Evolutionary conservation across 2,329 filamentous ascomycete genomes (phyloP).

Genomic region (Dothideomycetes sp.): DNA sequence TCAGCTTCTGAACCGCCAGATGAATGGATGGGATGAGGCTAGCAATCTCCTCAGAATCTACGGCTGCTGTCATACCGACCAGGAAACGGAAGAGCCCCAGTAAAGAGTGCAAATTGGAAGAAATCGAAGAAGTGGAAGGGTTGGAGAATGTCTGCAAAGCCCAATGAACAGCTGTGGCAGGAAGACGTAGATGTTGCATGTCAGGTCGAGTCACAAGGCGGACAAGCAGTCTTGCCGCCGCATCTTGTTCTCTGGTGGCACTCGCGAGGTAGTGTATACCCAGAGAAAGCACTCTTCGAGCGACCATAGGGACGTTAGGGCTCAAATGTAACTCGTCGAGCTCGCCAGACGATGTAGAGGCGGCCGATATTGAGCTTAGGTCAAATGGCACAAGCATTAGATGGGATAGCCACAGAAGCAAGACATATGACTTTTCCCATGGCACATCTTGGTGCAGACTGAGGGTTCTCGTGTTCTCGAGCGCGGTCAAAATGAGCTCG

Average conservation of each 20-base stretch:
- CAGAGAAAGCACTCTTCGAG: constrained; percentile 60
- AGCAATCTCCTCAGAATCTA: constrained; percentile 65
- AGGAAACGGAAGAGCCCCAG: constrained; percentile 75
- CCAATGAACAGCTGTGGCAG: constrained; percentile 62
- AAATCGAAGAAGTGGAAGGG: constrained; percentile 32
- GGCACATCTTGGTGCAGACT: constrained; percentile 13
- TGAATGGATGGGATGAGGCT: constrained; percentile 59
- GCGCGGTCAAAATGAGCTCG: constrained; percentile 65
- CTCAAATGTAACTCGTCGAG: constrained; percentile 49
- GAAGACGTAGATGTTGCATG: constrained; percentile 70
- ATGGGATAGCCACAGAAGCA: constrained; percentile 66
- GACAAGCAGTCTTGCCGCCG: constrained; percentile 74
- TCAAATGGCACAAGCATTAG: constrained; percentile 70
- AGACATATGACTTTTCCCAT: constrained; percentile 86
- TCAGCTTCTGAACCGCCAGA: constrained; percentile 50
- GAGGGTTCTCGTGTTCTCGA: constrained; percentile 50
- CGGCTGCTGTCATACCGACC: constrained; percentile 61
- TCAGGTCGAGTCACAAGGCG: constrained; percentile 74
- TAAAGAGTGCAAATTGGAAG: constrained; percentile 58
- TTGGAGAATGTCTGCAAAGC: constrained; percentile 51
- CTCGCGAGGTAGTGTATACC: constrained; percentile 62
- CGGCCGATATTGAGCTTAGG: constrained; percentile 66
- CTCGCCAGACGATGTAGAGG: constrained; percentile 37
- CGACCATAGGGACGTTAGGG: constrained; percentile 56
- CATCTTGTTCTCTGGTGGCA: constrained; percentile 80